Evolutionary conservation across 1,139 yeast species (phyloP).

Genomic region (Yamadazyma epiphylla): DNA sequence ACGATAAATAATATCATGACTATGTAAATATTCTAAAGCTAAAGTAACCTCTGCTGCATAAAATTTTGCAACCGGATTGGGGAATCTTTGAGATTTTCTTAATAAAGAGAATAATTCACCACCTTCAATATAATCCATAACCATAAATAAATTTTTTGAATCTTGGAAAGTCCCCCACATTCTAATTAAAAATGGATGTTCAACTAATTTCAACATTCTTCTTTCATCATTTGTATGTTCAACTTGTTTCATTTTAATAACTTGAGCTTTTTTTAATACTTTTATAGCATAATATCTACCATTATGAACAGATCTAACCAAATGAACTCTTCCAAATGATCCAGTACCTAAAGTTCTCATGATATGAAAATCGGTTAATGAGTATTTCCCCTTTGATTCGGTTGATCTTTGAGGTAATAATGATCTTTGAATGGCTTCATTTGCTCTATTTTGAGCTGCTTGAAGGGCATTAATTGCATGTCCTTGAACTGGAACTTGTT

Average conservation of each 20-base stretch:
- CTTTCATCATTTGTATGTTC: conserved; percentile 65
- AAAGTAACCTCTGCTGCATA: conserved; percentile 60
- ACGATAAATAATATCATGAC: conserved; percentile 55
- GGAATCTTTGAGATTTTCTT: conserved; percentile 57
- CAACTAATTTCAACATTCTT: conserved; percentile 51
- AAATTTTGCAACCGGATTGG: conserved; percentile 61
- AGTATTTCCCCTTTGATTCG: conserved; percentile 58
- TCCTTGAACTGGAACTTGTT: background rate
- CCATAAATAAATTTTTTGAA: conserved; percentile 52
- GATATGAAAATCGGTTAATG: conserved; percentile 49
- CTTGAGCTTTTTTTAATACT: conserved; percentile 54
- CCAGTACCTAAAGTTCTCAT: conserved; percentile 60
- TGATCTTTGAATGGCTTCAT: conserved; percentile 29
- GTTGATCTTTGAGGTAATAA: conserved; percentile 38
- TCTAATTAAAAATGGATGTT: conserved; percentile 56
- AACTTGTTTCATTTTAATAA: conserved; percentile 58
- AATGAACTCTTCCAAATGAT: conserved; percentile 59
- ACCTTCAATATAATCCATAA: conserved; percentile 64
- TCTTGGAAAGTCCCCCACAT: conserved; percentile 70
- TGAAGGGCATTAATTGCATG: background rate
- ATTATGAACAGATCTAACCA: conserved; percentile 55
- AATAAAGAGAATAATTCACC: conserved; percentile 56
- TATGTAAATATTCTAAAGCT: conserved; percentile 56
- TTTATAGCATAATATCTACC: conserved; percentile 60
- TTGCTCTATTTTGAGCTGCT: conserved; percentile 10